Percentiles rank a stretch among this genome's conserved stretches.
phyloP scores from a whole-genome alignment of 2,329 filamentous ascomycete species.

The Tolypocladium ophioglossoides region DNA sequence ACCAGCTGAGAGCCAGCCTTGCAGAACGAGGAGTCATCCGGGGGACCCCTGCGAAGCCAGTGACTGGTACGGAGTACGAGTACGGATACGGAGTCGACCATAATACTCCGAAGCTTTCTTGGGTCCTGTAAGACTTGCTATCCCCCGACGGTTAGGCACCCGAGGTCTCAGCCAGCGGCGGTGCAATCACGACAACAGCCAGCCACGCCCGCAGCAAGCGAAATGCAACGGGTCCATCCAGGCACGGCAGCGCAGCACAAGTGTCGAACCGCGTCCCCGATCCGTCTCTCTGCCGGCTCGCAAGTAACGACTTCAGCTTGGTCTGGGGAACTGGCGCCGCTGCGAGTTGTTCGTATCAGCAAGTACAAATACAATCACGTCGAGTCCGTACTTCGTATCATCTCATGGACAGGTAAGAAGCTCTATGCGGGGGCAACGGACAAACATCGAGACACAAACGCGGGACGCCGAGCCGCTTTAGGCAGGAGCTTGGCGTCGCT shows the following conservation, averaged over 20 bases:
- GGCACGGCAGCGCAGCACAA: background rate
- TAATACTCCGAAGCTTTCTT: too few species aligned
- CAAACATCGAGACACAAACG: background rate
- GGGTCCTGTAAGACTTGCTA: background rate
- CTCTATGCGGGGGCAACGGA: background rate
- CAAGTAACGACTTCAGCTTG: background rate
- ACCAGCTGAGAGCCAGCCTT: background rate
- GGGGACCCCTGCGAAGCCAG: background rate
- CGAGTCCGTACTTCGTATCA: background rate
- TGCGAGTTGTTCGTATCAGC: too few species aligned
- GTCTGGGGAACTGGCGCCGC: background rate
- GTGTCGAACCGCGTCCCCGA: background rate
- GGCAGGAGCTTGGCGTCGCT: slow-evolving; percentile 2
- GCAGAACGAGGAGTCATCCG: slow-evolving; percentile 4
- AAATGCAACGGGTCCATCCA: background rate
- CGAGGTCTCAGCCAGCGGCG: background rate
- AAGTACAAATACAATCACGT: background rate
- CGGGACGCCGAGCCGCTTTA: slow-evolving; percentile 2
- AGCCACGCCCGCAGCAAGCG: background rate
- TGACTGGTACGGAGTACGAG: too few species aligned
- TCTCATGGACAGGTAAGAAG: background rate
- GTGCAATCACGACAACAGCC: background rate
- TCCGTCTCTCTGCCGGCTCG: background rate
- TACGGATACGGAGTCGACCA: too few species aligned
- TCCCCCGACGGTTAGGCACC: background rate